Conservation (phyloP, 2,329 filamentous ascomycete species). For the Epichloe typhina region DNA sequence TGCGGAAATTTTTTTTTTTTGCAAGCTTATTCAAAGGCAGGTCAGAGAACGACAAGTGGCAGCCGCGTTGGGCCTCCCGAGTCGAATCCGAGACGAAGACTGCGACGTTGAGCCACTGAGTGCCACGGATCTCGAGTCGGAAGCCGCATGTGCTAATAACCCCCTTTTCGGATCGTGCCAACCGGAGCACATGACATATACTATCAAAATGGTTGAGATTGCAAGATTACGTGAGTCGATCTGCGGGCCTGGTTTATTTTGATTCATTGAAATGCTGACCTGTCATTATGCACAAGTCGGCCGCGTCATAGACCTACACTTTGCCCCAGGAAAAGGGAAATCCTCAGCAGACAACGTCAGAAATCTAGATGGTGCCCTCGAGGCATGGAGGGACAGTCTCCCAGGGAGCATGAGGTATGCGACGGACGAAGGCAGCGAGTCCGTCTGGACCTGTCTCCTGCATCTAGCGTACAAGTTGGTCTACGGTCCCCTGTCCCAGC, state of each 20-base stretch:
- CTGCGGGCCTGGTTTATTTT: too few species aligned
- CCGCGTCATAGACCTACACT: conserved; percentile 23
- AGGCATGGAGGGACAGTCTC: conserved; percentile 21
- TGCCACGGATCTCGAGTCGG: conserved; percentile 18
- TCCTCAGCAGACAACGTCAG: conserved; percentile 16
- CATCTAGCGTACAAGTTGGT: conserved; percentile 24
- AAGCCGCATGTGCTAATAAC: conserved; percentile 10
- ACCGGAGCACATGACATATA: conserved; percentile 21
- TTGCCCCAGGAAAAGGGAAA: conserved; percentile 19
- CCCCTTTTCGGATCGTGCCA: conserved; percentile 18
- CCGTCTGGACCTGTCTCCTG: conserved; percentile 23
- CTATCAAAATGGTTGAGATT: conserved; percentile 26
- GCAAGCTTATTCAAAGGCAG: conserved; percentile 8
- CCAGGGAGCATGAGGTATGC: conserved; percentile 17
- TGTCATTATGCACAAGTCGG: conserved; percentile 15
- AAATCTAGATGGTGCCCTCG: conserved; percentile 17
- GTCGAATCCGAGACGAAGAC: conserved; percentile 25
- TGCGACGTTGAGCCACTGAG: conserved; percentile 24
- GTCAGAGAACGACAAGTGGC: conserved; percentile 25
- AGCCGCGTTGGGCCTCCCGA: conserved; percentile 22
- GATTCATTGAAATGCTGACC: background rate
- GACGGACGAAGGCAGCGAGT: conserved; percentile 20
- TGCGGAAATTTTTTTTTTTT: too few species aligned
- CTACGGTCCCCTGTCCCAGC: background rate
- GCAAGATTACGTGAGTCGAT: conserved; percentile 17